Percentiles rank a stretch among this genome's conserved stretches.
These are phyloP conservation scores for Talaromyces sp. DNA, from an alignment of 2,329 filamentous ascomycete species.

Conservation along the genomic window DNA sequence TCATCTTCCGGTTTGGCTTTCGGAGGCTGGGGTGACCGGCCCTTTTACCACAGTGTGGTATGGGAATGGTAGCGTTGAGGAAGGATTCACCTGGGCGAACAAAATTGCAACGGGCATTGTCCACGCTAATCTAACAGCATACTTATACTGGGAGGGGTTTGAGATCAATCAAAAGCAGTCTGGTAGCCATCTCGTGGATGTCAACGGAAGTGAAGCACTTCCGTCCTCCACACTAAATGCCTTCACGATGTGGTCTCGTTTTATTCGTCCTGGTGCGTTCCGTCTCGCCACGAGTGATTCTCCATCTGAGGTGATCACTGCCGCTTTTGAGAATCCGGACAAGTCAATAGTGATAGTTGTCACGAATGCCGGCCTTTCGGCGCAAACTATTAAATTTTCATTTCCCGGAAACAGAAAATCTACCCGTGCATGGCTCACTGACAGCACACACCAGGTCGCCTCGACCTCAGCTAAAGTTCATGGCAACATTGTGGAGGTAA, in stretches of 20 bases:
- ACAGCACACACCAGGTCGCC: neutral
- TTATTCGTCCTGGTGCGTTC: slow-evolving; percentile 2
- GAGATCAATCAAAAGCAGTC: neutral
- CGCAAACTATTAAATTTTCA: neutral
- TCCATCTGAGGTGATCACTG: neutral
- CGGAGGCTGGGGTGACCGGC: slow-evolving; percentile 1
- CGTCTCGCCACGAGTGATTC: neutral
- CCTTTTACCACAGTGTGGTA: slow-evolving; percentile 1
- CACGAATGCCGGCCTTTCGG: neutral
- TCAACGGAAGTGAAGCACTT: neutral
- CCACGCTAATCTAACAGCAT: slow-evolving; percentile 1
- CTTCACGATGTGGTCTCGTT: slow-evolving; percentile 4
- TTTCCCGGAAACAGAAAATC: neutral
- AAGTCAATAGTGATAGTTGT: neutral
- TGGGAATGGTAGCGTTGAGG: neutral
- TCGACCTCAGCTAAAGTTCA: neutral
- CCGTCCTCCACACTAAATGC: slow-evolving; percentile 1
- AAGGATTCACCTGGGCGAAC: slow-evolving; percentile 6
- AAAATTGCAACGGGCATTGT: neutral
- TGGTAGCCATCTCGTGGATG: neutral
- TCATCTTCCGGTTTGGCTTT: neutral
- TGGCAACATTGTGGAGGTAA: neutral
- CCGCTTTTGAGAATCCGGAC: slow-evolving; percentile 3
- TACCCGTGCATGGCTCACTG: neutral
- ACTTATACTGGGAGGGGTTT: slow-evolving; percentile 1